phyloP scores from a whole-genome alignment of 768 basidiomycete genomes.

The Suillus variegatus region DNA sequence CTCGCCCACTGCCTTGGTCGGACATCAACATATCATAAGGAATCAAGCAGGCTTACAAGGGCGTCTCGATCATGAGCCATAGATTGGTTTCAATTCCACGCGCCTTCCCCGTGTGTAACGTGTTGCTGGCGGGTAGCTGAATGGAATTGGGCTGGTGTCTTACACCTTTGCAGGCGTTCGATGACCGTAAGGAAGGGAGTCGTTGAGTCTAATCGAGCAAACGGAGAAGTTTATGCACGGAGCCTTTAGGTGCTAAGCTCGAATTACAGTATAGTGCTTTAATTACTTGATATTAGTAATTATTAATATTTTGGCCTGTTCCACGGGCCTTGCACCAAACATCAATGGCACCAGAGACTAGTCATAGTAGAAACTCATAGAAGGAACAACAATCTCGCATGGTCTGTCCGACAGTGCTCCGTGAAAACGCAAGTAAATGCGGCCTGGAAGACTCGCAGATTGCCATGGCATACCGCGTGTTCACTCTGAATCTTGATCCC shows the following conservation, averaged over 20 bases:
- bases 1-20: constrained; percentile 41
- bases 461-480: not conserved
- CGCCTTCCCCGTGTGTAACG: constrained; percentile 17
- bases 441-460: not conserved
- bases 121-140: constrained; percentile 9
- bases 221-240: not conserved
- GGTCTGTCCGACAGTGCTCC: too few relatives aligned
- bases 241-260: not conserved
- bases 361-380: too few relatives aligned
- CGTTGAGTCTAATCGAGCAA: not conserved
- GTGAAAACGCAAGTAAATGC: too few relatives aligned
- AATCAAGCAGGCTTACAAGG: constrained; percentile 21
- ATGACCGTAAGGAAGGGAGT: not conserved
- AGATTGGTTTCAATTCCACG: constrained; percentile 10
- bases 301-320: too few relatives aligned
- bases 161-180: not conserved
- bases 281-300: too few relatives aligned
- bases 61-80: constrained; percentile 34
- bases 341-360: too few relatives aligned
- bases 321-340: too few relatives aligned
- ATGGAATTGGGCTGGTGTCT: constrained; percentile 5
- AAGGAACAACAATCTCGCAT: too few relatives aligned
- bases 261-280: too few relatives aligned
- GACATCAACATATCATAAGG: not conserved
- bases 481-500: not conserved